Percentiles rank a stretch among this genome's conserved stretches.
Conservation (phyloP, 129 eudicot species). For the Escallonia rubra region DNA sequence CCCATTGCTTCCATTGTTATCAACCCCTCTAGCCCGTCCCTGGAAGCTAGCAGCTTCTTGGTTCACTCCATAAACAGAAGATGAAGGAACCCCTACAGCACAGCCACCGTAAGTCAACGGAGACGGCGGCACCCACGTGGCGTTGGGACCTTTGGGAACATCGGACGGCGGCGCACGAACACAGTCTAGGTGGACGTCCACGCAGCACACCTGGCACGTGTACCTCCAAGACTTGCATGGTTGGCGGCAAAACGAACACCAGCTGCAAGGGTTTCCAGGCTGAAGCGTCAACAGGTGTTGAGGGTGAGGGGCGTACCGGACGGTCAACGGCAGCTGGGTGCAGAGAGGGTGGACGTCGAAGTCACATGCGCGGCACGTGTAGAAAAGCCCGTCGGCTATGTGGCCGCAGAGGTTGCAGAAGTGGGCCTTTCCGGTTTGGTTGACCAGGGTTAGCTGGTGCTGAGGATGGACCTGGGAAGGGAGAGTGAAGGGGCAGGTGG, state of each 20-base stretch:
- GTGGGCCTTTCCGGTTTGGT: not conserved
- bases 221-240: slow-evolving; percentile 4
- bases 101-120: no score
- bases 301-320: slow-evolving; percentile 4
- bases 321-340: not conserved
- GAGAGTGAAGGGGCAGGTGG: slow-evolving; percentile 1
- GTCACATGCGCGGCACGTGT: slow-evolving; percentile 12
- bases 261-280: slow-evolving; percentile 1
- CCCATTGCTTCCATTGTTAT: slow-evolving; percentile 3
- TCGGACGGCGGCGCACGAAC: not conserved
- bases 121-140: not conserved
- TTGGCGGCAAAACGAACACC: not conserved
- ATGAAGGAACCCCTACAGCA: not conserved
- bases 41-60: not conserved
- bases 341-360: slow-evolving; percentile 20
- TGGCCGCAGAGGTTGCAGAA: slow-evolving; percentile 16
- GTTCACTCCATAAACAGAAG: slow-evolving; percentile 1
- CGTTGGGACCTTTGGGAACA: not conserved
- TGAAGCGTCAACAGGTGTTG: slow-evolving; percentile 9
- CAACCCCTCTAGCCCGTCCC: slow-evolving; percentile 8
- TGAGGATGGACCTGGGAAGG: slow-evolving; percentile 12
- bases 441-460: slow-evolving; percentile 6
- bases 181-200: slow-evolving; percentile 13
- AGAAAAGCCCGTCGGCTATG: slow-evolving; percentile 14
- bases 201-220: not conserved